Percentiles rank a stretch among this genome's conserved stretches.
phyloP scores from a whole-genome alignment of 331 rosid species.

The Ulmus americana region DNA sequence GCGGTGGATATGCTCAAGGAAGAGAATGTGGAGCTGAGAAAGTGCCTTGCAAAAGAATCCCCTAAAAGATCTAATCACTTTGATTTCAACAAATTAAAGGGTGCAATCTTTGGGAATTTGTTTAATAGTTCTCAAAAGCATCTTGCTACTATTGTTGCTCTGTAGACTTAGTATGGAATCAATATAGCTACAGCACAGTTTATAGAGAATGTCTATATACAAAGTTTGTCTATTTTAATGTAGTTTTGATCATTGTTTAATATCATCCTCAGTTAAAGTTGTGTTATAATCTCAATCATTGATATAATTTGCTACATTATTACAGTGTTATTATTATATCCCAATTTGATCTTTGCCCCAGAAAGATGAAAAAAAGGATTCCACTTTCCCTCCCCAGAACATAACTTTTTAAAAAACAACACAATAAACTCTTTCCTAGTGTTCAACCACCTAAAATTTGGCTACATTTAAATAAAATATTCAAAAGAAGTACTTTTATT shows the following conservation, averaged over 20 bases:
- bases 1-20: conserved; percentile 36
- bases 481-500: background rate
- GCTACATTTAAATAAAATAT: no score
- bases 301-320: no score
- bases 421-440: no score
- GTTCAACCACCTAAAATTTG: no score
- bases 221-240: background rate
- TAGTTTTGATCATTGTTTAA: background rate
- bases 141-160: conserved; percentile 37
- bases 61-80: conserved; percentile 44
- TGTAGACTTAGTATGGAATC: conserved; percentile 30
- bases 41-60: conserved; percentile 33
- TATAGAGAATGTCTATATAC: conserved; percentile 2
- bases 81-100: conserved; percentile 47
- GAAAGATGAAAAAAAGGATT: no score
- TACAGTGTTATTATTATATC: no score
- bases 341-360: no score
- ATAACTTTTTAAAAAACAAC: no score
- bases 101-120: conserved; percentile 43
- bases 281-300: background rate
- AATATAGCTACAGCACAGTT: conserved; percentile 19
- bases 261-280: background rate
- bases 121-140: conserved; percentile 35
- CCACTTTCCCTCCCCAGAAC: no score
- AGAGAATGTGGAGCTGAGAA: conserved; percentile 58